These are phyloP conservation scores for Aureobasidium sp. DNA, from an alignment of 2,329 filamentous ascomycete genomes.

Conservation along the genomic window DNA sequence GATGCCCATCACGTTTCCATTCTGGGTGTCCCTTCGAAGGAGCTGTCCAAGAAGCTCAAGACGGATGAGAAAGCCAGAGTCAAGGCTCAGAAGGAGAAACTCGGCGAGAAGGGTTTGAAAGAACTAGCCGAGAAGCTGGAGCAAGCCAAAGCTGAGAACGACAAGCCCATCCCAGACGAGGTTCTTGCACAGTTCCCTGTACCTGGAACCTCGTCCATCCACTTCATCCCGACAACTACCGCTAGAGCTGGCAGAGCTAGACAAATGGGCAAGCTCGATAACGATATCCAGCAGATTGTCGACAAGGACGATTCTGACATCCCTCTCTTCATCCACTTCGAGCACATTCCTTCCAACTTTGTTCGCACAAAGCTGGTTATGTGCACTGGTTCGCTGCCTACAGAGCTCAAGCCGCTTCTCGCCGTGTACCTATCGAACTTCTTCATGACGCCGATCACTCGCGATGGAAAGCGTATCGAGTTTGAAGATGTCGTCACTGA, in stretches of 20 bases:
- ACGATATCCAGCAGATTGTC: conserved; percentile 66
- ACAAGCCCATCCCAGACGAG: conserved; percentile 73
- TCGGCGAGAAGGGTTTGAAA: conserved; percentile 77
- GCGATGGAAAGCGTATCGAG: conserved; percentile 66
- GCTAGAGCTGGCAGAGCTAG: conserved; percentile 75
- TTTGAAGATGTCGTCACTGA: conserved; percentile 92
- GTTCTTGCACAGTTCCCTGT: conserved; percentile 77
- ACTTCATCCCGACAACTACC: conserved; percentile 84
- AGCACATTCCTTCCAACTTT: conserved; percentile 89
- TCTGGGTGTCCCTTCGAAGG: conserved; percentile 75
- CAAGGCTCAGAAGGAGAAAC: conserved; percentile 65
- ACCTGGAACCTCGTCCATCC: conserved; percentile 81
- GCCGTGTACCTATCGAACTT: conserved; percentile 84
- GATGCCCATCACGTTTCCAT: conserved; percentile 84
- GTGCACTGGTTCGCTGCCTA: conserved; percentile 67
- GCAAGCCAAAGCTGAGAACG: conserved; percentile 79
- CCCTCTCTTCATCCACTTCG: conserved; percentile 94
- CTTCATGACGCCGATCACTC: conserved; percentile 82
- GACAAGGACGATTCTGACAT: conserved; percentile 57
- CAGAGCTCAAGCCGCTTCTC: conserved; percentile 77
- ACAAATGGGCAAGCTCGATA: conserved; percentile 59
- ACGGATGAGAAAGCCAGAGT: conserved; percentile 71
- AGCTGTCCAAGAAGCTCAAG: conserved; percentile 74
- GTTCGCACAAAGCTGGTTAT: conserved; percentile 77
- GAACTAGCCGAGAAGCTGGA: conserved; percentile 69